Percentiles rank a stretch among this genome's conserved stretches.
These are phyloP conservation scores for Kazachstania kunashirensis DNA, from an alignment of 805 yeast genomes.

Conservation along the genomic window DNA sequence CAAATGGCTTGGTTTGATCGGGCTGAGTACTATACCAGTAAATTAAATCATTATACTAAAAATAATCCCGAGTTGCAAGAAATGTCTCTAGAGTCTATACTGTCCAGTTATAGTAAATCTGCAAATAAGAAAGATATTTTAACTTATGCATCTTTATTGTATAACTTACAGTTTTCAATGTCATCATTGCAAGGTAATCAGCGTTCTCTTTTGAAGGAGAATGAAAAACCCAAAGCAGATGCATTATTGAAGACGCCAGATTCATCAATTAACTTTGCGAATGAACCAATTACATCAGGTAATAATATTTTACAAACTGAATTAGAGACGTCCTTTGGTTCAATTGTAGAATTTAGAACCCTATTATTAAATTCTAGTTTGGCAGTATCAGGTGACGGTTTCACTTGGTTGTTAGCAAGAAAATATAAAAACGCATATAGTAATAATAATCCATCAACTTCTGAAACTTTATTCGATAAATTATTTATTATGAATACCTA, in stretches of 20 bases:
- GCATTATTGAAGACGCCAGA: conserved; percentile 38
- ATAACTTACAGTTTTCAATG: conserved; percentile 32
- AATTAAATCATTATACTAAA: conserved; percentile 32
- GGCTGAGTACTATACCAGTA: conserved; percentile 31
- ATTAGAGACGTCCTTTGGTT: conserved; percentile 48
- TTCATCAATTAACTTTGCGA: conserved; percentile 19
- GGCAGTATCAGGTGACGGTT: conserved; percentile 80
- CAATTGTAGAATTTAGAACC: conserved; percentile 63
- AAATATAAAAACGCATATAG: conserved; percentile 11
- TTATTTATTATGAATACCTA: conserved; percentile 74
- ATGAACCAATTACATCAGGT: conserved; percentile 9
- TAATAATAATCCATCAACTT: conserved; percentile 7
- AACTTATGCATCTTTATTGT: conserved; percentile 33
- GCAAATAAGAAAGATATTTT: conserved; percentile 27
- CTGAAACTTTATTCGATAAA: conserved; percentile 29
- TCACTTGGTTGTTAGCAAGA: conserved; percentile 76
- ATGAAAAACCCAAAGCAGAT: conserved; percentile 7
- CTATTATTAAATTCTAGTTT: conserved; percentile 59
- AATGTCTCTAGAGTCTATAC: conserved; percentile 18
- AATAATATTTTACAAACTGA: conserved; percentile 3
- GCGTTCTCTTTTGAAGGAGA: conserved; percentile 8
- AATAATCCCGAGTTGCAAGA: conserved; percentile 14
- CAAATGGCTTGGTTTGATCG: conserved; percentile 43
- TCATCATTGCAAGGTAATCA: conserved; percentile 26
- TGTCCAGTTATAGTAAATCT: conserved; percentile 24